Base-by-base conservation (phyloP, 306 rosid species). In the Acacia confusa region DNA sequence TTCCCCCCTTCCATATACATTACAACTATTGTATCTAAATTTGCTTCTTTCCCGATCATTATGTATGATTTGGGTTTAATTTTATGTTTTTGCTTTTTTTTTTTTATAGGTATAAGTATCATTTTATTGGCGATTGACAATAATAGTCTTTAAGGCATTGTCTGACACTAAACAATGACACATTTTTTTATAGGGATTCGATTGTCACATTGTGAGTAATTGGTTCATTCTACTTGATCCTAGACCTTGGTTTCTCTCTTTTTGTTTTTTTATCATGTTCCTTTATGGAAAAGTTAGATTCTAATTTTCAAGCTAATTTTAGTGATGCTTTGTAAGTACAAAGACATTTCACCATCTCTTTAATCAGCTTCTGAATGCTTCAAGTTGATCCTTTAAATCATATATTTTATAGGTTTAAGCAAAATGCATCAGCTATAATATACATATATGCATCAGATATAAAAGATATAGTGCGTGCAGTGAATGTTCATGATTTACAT, bases 251-350 rank as follows among this genome's bases (percentile, higher is more conserved):
- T 43, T 41, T 63, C 43, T 6, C 40, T 43, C 0, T 28, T 30
- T 76, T 13, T 34, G 61, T 32, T 34, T 10, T 34, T 61, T 16
- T 44, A 63, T 63, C 4, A 41, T 9, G 40, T 38, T 58, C 5
- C 34, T 38, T 38, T 24, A 3, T 44, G 10, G 19, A 25, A 60
- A 60, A 44, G 60, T 77, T 45, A 28, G 72, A 77, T 77, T 63
- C 80, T 61, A 20, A 34, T 64, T 77, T 28, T 77, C 61, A 1
- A 77, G 44, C 55, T 17, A 22, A 20, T 57, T 36, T 34, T 10
- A 63, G 38, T 19, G 69, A 6, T 63, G 80, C 80, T 75, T 36
- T 36, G 80, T 73, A 77, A 77, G 73, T 77, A 45, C 47, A 45
- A 44, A 7, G 73, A 64, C 73, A 28, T 47, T 44, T 28, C 60